Percentiles rank a stretch among this genome's conserved stretches.
Conservation (phyloP, 2,329 filamentous ascomycete genomes). For the Aspergillus fischeri region DNA sequence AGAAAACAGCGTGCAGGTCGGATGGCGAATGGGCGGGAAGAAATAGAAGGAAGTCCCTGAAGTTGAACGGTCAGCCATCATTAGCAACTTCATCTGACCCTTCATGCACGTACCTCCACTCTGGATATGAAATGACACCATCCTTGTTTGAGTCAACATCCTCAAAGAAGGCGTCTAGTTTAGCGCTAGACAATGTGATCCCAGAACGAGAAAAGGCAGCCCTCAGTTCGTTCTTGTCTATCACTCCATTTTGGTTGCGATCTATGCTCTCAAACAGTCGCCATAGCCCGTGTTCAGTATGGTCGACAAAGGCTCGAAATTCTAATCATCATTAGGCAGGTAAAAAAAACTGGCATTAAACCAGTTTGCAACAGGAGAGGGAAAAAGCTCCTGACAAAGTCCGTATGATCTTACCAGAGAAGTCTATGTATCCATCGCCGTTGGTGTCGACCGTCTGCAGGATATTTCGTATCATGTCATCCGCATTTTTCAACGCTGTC, state of each 20-base stretch:
- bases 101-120: slow-evolving; percentile 76
- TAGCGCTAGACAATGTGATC: slow-evolving; percentile 69
- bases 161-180: slow-evolving; percentile 79
- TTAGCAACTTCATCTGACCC: slow-evolving; percentile 6
- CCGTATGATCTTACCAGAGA: slow-evolving; percentile 61
- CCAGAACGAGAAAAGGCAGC: slow-evolving; percentile 74
- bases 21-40: slow-evolving; percentile 60
- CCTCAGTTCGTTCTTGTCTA: slow-evolving; percentile 81
- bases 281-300: slow-evolving; percentile 79
- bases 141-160: slow-evolving; percentile 89
- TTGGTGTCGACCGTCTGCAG: slow-evolving; percentile 80
- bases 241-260: slow-evolving; percentile 73
- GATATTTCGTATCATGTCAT: slow-evolving; percentile 75
- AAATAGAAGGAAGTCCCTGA: slow-evolving; percentile 88
- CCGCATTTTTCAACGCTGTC: slow-evolving; percentile 81
- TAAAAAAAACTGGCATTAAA: slow-evolving; percentile 15
- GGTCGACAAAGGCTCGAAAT: slow-evolving; percentile 82
- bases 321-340: slow-evolving; percentile 52
- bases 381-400: slow-evolving; percentile 7
- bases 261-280: slow-evolving; percentile 84
- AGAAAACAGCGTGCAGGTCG: slow-evolving; percentile 75
- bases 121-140: slow-evolving; percentile 80
- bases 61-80: slow-evolving; percentile 9
- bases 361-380: slow-evolving; percentile 8
- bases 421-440: slow-evolving; percentile 85